phyloP scores from a whole-genome alignment of 1,139 yeast species.

The Kodamaea ohmeri region DNA sequence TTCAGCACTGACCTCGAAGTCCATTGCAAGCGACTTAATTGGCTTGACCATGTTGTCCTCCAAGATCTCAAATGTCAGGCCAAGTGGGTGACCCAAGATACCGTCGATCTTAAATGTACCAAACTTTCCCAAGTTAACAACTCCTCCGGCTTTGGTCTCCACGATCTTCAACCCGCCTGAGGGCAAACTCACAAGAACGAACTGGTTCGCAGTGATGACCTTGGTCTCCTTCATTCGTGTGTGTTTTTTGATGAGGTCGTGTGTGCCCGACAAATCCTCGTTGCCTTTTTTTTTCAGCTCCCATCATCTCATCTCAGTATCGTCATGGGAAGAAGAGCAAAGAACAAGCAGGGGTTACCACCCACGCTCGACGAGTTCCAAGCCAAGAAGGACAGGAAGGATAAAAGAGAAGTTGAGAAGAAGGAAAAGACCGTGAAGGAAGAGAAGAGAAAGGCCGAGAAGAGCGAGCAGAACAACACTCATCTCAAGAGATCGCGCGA shows the following conservation, averaged over 20 bases:
- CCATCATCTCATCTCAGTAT: slow-evolving; percentile 12
- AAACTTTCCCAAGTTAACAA: slow-evolving; percentile 81
- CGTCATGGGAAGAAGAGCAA: slow-evolving; percentile 86
- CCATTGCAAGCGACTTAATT: slow-evolving; percentile 33
- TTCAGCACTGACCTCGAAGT: slow-evolving; percentile 15
- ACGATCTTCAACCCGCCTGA: slow-evolving; percentile 75
- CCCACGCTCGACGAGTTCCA: slow-evolving; percentile 83
- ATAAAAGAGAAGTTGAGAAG: slow-evolving; percentile 22
- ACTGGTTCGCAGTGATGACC: slow-evolving; percentile 45
- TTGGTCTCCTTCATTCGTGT: slow-evolving; percentile 11
- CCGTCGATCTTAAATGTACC: slow-evolving; percentile 78
- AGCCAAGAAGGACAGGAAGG: slow-evolving; percentile 43
- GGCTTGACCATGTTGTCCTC: slow-evolving; percentile 55
- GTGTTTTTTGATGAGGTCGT: slow-evolving; percentile 12
- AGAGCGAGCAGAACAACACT: background rate
- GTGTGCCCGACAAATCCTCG: slow-evolving; percentile 7
- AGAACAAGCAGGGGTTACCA: slow-evolving; percentile 87
- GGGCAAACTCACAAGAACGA: slow-evolving; percentile 73
- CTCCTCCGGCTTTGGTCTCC: slow-evolving; percentile 56
- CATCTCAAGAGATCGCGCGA: slow-evolving; percentile 16
- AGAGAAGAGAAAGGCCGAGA: background rate
- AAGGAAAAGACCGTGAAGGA: slow-evolving; percentile 11
- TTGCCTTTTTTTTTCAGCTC: slow-evolving; percentile 7
- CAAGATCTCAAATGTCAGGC: slow-evolving; percentile 83
- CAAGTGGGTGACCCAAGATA: slow-evolving; percentile 77